These are phyloP conservation scores for Ophiosphaerella narmari DNA, from an alignment of 2,329 filamentous ascomycete genomes.

Conservation along the genomic window DNA sequence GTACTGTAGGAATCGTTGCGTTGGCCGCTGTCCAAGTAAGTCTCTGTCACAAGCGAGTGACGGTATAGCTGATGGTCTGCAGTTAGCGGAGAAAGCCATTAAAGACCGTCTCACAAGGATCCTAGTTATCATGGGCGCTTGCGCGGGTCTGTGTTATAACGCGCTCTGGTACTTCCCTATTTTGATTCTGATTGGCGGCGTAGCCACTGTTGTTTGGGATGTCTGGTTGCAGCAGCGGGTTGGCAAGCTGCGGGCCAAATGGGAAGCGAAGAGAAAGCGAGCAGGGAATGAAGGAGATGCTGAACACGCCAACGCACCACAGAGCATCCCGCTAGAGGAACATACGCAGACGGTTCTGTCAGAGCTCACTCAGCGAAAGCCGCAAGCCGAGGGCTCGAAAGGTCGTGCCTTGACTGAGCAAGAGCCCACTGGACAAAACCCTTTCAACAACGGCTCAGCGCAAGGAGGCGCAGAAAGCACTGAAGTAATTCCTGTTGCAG, in stretches of 20 bases:
- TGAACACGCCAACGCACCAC: conserved; percentile 20
- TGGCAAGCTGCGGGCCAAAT: conserved; percentile 33
- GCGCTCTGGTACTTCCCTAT: conserved; percentile 76
- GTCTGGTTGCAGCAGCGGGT: conserved; percentile 52
- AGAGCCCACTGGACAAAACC: conserved; percentile 6
- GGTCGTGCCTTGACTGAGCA: conserved; percentile 16
- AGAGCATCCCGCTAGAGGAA: conserved; percentile 12
- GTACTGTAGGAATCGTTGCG: conserved; percentile 73
- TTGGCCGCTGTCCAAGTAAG: conserved; percentile 65
- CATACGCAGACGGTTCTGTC: conserved; percentile 16
- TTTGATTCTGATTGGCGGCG: conserved; percentile 62
- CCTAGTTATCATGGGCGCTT: conserved; percentile 66
- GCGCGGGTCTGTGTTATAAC: conserved; percentile 71
- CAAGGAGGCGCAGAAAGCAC: not conserved
- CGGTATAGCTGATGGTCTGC: no score
- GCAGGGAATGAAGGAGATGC: conserved; percentile 22
- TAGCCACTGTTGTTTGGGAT: conserved; percentile 62
- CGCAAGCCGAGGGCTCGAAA: conserved; percentile 19
- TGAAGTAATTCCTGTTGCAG: conserved; percentile 9
- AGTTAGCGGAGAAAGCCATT: conserved; percentile 68
- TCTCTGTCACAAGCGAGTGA: no score
- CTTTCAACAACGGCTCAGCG: conserved; percentile 4
- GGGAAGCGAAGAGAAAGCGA: conserved; percentile 20
- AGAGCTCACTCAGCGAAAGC: conserved; percentile 25
- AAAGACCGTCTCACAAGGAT: conserved; percentile 66